Conservation (phyloP, 805 yeast genomes). For the Cyberlindnera xylosilytica region DNA sequence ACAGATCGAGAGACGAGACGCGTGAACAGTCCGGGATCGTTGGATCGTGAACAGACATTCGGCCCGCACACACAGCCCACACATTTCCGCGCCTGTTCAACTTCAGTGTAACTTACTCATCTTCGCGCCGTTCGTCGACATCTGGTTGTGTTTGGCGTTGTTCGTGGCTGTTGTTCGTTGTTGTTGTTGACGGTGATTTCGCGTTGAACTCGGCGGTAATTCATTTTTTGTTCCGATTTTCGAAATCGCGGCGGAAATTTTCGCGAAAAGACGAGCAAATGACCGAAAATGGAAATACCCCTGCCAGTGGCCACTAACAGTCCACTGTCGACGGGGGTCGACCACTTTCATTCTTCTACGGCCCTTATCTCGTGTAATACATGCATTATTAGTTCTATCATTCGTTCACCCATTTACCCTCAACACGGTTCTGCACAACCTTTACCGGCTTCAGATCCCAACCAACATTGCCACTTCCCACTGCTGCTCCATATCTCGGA, state of each 20-base stretch:
- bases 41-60: too few relatives aligned
- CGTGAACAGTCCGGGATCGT: too few relatives aligned
- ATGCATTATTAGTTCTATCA: conserved; percentile 15
- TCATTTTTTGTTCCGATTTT: background rate
- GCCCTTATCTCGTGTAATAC: too few relatives aligned
- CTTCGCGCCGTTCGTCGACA: conserved; percentile 9
- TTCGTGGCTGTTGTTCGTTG: background rate
- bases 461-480: conserved; percentile 82
- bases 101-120: too few relatives aligned
- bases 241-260: background rate
- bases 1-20: background rate
- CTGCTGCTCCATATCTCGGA: conserved; percentile 82
- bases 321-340: too few relatives aligned
- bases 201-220: conserved; percentile 1
- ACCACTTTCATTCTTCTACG: too few relatives aligned
- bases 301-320: too few relatives aligned
- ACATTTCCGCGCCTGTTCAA: too few relatives aligned
- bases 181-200: conserved; percentile 3
- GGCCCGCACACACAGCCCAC: too few relatives aligned
- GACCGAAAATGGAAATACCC: too few relatives aligned
- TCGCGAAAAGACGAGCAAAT: too few relatives aligned
- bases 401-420: conserved; percentile 62
- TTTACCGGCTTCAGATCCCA: conserved; percentile 88
- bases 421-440: conserved; percentile 63
- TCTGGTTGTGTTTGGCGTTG: background rate